Evolutionary conservation across 2,329 filamentous ascomycete genomes (phyloP).

Genomic region (Xylariaceae sp.): DNA sequence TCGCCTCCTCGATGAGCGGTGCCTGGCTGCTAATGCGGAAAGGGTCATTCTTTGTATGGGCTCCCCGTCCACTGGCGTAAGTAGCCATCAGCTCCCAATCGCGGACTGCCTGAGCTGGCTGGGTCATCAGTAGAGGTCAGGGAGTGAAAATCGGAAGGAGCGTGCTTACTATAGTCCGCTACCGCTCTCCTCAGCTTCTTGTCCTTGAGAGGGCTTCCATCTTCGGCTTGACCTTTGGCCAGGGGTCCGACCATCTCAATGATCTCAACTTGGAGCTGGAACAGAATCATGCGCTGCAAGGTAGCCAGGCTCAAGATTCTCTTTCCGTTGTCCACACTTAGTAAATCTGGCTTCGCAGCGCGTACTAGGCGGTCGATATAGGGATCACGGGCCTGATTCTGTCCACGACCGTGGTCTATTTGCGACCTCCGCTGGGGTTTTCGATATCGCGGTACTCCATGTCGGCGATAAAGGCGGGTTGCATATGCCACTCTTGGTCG

Average conservation of each 20-base stretch:
- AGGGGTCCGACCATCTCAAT: neutral
- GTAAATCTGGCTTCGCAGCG: neutral
- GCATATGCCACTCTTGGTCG: too few relatives aligned
- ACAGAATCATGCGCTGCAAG: neutral
- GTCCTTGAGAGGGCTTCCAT: neutral
- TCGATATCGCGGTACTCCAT: too few relatives aligned
- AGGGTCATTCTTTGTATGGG: neutral
- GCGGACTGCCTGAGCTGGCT: neutral
- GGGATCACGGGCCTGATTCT: neutral
- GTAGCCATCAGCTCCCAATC: slow-evolving; percentile 1
- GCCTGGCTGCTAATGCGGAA: slow-evolving; percentile 2
- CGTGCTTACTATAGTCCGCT: neutral
- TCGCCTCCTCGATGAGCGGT: neutral
- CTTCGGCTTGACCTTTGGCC: neutral
- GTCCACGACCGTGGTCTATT: neutral
- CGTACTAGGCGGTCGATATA: neutral
- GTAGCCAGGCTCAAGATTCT: neutral
- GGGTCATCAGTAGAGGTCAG: neutral
- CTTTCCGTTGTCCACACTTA: neutral
- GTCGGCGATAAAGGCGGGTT: too few relatives aligned
- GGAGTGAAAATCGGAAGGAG: neutral
- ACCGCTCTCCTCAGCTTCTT: neutral
- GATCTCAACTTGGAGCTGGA: neutral
- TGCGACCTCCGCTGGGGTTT: too few relatives aligned
- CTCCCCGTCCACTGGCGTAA: neutral